Conservation (phyloP, 306 rosid species). For the Lithocarpus polystachyus region DNA sequence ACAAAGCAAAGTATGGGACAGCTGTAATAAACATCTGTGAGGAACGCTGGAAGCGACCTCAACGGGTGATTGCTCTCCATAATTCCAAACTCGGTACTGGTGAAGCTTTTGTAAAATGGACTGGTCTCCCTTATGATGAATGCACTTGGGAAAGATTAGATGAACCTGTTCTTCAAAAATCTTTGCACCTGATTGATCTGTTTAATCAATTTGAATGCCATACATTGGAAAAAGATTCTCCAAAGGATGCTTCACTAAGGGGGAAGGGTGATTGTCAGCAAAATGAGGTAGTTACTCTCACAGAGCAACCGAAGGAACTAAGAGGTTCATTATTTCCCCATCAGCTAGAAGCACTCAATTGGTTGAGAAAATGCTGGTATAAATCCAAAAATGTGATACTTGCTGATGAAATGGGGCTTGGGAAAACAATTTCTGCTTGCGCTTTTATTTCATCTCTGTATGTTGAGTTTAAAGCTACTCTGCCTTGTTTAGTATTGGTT, state of each 20-base stretch:
- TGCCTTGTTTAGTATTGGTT: constrained; percentile 96
- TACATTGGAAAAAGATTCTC: constrained; percentile 65
- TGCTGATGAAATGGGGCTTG: constrained; percentile 99
- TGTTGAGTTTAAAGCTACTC: constrained; percentile 82
- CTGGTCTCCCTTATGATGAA: constrained; percentile 84
- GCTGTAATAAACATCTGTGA: constrained; percentile 79
- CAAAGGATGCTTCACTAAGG: constrained; percentile 44
- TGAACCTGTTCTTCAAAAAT: constrained; percentile 64
- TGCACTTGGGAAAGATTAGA: constrained; percentile 98
- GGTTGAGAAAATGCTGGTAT: constrained; percentile 97
- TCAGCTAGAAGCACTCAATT: constrained; percentile 98
- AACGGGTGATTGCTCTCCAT: constrained; percentile 80
- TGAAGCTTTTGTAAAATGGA: constrained; percentile 91
- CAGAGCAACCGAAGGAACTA: constrained; percentile 89
- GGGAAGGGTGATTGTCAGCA: constrained; percentile 48
- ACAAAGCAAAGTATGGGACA: constrained; percentile 91
- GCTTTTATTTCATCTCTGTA: constrained; percentile 88
- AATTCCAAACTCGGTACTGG: constrained; percentile 46
- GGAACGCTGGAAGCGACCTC: constrained; percentile 92
- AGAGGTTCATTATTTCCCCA: constrained; percentile 97
- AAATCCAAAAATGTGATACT: constrained; percentile 95
- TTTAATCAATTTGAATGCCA: constrained; percentile 63
- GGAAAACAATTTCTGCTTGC: constrained; percentile 94
- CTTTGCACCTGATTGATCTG: constrained; percentile 52
- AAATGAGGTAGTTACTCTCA: constrained; percentile 64